Conservation (phyloP, 2,329 filamentous ascomycete genomes). For the Fusarium marasasianum region DNA sequence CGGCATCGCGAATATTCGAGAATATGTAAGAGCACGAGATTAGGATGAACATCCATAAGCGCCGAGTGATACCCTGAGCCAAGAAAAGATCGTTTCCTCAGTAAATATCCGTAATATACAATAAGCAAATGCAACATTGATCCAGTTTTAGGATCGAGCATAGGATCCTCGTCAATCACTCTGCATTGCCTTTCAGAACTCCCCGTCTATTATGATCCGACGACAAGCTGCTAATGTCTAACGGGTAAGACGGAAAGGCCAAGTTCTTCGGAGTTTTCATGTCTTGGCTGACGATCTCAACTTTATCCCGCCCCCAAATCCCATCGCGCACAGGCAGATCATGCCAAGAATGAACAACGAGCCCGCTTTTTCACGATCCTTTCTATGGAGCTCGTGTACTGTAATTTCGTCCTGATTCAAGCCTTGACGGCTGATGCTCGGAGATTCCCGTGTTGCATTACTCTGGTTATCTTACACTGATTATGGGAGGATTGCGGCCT, state of each 20-base stretch:
- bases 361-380: background rate
- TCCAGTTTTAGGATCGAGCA: background rate
- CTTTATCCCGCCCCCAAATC: background rate
- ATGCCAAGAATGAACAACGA: background rate
- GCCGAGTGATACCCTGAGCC: background rate
- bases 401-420: background rate
- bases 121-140: background rate
- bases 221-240: background rate
- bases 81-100: no score
- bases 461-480: background rate
- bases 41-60: background rate
- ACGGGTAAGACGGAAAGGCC: background rate
- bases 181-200: background rate
- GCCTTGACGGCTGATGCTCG: background rate
- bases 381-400: slow-evolving; percentile 5
- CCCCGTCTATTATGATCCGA: background rate
- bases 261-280: background rate
- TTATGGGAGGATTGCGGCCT: no score
- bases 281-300: slow-evolving; percentile 1
- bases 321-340: background rate
- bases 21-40: background rate
- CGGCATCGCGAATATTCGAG: background rate
- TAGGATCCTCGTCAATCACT: no score
- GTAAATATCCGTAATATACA: fast-evolving
- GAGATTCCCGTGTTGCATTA: no score